Conservation (phyloP, 768 basidiomycete genomes). For the Candolleomyces eurysporus region DNA sequence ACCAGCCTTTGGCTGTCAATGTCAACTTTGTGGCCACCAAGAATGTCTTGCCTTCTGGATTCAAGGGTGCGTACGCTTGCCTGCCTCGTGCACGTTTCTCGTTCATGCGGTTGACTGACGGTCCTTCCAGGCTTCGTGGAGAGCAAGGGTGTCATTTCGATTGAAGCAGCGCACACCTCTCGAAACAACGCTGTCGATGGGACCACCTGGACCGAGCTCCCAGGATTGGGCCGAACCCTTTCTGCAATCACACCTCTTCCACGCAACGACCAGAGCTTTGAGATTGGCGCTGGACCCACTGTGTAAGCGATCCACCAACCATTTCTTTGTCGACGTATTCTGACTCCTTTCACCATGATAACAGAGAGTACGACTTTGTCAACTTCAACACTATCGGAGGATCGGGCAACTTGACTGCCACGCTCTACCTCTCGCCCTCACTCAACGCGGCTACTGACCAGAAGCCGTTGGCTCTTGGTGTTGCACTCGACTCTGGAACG, state of each 20-base stretch:
- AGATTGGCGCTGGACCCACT: slow-evolving; percentile 59
- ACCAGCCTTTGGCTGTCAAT: slow-evolving; percentile 30
- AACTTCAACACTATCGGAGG: slow-evolving; percentile 48
- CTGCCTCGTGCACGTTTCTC: neutral
- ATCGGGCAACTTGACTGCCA: slow-evolving; percentile 45
- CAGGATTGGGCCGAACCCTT: slow-evolving; percentile 57
- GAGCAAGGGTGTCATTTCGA: slow-evolving; percentile 58
- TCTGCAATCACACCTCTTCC: slow-evolving; percentile 64
- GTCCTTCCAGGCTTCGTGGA: slow-evolving; percentile 53
- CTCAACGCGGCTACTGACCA: slow-evolving; percentile 49
- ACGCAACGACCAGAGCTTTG: slow-evolving; percentile 51
- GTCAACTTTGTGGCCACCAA: slow-evolving; percentile 37
- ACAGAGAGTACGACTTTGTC: slow-evolving; percentile 65
- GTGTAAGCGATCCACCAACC: slow-evolving; percentile 34
- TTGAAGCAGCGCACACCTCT: slow-evolving; percentile 62
- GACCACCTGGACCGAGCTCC: slow-evolving; percentile 57
- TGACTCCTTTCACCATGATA: neutral
- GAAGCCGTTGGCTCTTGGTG: slow-evolving; percentile 49
- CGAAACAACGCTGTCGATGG: slow-evolving; percentile 47
- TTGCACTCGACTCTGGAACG: slow-evolving; percentile 46
- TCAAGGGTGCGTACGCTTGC: slow-evolving; percentile 42
- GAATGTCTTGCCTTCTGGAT: slow-evolving; percentile 37
- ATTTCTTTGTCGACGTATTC: neutral
- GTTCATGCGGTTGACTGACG: neutral
- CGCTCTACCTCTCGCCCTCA: slow-evolving; percentile 49